phyloP scores from a whole-genome alignment of 1,284 basidiomycete species.

The Naganishia cerealis region DNA sequence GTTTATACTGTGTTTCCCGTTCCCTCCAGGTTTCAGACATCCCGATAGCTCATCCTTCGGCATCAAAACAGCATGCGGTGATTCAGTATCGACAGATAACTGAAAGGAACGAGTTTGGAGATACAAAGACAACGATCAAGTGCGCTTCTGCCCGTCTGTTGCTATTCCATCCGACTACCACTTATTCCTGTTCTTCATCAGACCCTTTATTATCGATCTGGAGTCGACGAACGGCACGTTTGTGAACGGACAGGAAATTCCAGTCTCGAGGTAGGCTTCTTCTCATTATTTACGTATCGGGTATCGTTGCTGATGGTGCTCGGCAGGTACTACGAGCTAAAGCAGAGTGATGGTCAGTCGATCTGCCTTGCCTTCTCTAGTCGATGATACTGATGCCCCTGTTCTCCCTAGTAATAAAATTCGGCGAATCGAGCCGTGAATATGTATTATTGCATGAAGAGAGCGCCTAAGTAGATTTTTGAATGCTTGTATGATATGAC shows the following conservation, averaged over 20 bases:
- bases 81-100: conserved; percentile 88
- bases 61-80: conserved; percentile 96
- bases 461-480: conserved; percentile 12
- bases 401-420: conserved; percentile 74
- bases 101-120: conserved; percentile 85
- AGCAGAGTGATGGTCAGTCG: conserved; percentile 74
- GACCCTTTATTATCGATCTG: conserved; percentile 92
- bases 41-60: conserved; percentile 88
- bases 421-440: conserved; percentile 80
- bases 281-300: not conserved
- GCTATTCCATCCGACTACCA: not conserved
- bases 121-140: conserved; percentile 74
- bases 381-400: not conserved
- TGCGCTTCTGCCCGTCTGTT: conserved; percentile 54
- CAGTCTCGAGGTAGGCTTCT: conserved; percentile 63
- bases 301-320: not conserved
- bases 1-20: conserved; percentile 8
- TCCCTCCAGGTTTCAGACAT: conserved; percentile 68
- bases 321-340: conserved; percentile 76
- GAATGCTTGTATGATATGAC: not conserved
- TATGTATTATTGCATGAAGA: conserved; percentile 86
- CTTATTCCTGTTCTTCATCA: not conserved
- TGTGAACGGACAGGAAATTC: conserved; percentile 84
- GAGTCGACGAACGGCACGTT: conserved; percentile 93
- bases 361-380: too few species aligned